Percentiles rank a stretch among this genome's conserved stretches.
phyloP scores from a whole-genome alignment of 1,284 basidiomycete genomes.

The Ceratobasidium sp. region DNA sequence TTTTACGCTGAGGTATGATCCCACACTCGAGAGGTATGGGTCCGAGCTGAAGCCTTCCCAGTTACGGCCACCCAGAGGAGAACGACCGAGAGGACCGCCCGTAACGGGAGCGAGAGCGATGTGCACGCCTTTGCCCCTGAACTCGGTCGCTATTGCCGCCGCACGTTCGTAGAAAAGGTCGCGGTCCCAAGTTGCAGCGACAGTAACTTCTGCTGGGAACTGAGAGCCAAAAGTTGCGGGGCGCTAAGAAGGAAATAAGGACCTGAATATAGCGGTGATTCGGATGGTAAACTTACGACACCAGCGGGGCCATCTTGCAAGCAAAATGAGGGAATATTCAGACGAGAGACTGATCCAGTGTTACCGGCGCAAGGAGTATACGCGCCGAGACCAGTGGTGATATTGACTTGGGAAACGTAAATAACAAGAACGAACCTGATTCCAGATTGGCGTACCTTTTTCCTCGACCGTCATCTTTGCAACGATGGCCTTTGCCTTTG shows the following conservation, averaged over 20 bases:
- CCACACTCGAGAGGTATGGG: conserved; percentile 53
- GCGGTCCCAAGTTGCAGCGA: conserved; percentile 53
- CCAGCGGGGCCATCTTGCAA: conserved; percentile 64
- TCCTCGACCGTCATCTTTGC: conserved; percentile 41
- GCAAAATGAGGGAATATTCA: conserved; percentile 67
- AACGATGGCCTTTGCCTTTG: conserved; percentile 26
- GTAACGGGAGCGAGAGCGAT: conserved; percentile 52
- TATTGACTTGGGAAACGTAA: conserved; percentile 4
- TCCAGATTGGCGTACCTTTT: conserved; percentile 2
- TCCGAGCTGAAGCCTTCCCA: conserved; percentile 55
- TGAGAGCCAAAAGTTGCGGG: conserved; percentile 13
- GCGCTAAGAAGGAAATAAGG: not conserved
- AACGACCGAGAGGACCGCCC: conserved; percentile 55
- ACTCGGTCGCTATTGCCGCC: conserved; percentile 76
- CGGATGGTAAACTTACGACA: conserved; percentile 47
- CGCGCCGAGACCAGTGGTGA: conserved; percentile 24
- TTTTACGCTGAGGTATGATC: conserved; percentile 52
- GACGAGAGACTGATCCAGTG: conserved; percentile 50
- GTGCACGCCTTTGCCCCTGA: conserved; percentile 80
- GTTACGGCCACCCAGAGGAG: conserved; percentile 54
- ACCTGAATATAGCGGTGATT: not conserved
- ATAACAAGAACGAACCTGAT: too few species aligned
- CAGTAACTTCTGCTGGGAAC: conserved; percentile 29
- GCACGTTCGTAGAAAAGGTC: conserved; percentile 67
- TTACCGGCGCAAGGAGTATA: conserved; percentile 46